phyloP scores from a whole-genome alignment of 2,329 filamentous ascomycete species.

The Pyrenochaeta sp. region DNA sequence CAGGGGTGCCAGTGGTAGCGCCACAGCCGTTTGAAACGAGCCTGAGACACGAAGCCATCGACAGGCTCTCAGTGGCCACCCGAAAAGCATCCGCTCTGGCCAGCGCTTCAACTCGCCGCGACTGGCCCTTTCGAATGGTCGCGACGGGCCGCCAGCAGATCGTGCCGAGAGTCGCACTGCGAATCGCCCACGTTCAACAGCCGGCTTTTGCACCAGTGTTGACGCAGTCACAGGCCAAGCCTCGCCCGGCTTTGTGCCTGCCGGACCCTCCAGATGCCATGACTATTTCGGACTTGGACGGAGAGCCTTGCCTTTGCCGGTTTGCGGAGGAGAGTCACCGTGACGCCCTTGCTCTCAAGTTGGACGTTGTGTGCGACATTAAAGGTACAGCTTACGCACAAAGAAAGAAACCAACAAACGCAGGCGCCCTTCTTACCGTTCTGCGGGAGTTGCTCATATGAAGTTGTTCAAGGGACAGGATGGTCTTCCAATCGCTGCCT shows the following conservation, averaged over 20 bases:
- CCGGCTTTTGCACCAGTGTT: conserved; percentile 12
- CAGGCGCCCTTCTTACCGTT: not conserved
- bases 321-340: conserved; percentile 3
- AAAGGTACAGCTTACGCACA: conserved; percentile 8
- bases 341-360: not conserved
- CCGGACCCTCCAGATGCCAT: no score
- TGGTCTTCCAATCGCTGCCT: conserved; percentile 22
- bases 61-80: conserved; percentile 32
- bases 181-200: conserved; percentile 14
- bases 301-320: not conserved
- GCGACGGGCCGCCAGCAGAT: conserved; percentile 37
- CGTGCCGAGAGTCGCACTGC: conserved; percentile 22
- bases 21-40: conserved; percentile 41
- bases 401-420: conserved; percentile 3
- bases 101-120: conserved; percentile 39
- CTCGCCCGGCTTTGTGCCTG: no score
- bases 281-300: not conserved
- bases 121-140: conserved; percentile 23
- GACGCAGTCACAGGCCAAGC: not conserved
- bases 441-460: not conserved
- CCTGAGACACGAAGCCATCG: conserved; percentile 18
- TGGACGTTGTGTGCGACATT: conserved; percentile 6
- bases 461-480: conserved; percentile 1
- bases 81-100: conserved; percentile 19
- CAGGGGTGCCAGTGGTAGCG: conserved; percentile 29